Percentiles rank a stretch among this genome's conserved stretches.
phyloP scores from a whole-genome alignment of 1,284 basidiomycete genomes.

The Malassezia furfur region DNA sequence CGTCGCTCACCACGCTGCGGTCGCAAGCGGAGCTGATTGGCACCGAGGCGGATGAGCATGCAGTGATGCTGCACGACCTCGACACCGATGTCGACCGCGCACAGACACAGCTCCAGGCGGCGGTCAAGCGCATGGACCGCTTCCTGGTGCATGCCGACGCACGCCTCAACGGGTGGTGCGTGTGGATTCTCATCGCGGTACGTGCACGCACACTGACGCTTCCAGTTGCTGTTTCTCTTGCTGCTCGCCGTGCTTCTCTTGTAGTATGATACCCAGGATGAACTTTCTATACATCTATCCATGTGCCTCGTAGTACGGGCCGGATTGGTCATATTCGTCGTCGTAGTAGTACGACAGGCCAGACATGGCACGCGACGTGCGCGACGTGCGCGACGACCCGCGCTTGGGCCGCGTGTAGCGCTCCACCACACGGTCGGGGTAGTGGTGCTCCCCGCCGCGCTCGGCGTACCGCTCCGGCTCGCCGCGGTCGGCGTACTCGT shows the following conservation, averaged over 20 bases:
- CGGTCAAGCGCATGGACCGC: conserved; percentile 42
- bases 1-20: conserved; percentile 29
- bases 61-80: conserved; percentile 39
- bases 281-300: conserved; percentile 2
- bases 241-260: conserved; percentile 7
- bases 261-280: background rate
- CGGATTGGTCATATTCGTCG: background rate
- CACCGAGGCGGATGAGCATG: conserved; percentile 41
- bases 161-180: conserved; percentile 44
- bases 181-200: conserved; percentile 42
- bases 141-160: conserved; percentile 36
- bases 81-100: conserved; percentile 38
- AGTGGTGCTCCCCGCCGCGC: background rate
- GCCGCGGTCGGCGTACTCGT: no score
- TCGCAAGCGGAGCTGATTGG: conserved; percentile 42
- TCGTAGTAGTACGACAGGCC: conserved; percentile 17
- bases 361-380: conserved; percentile 4
- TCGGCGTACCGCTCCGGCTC: no score
- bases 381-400: background rate
- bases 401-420: background rate
- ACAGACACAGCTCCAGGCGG: conserved; percentile 29
- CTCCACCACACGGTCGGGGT: no score
- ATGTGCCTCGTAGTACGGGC: background rate
- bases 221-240: background rate
- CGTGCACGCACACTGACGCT: conserved; percentile 3